phyloP scores from a whole-genome alignment of 2,329 filamentous ascomycete species.

The Verruconis gallopava region DNA sequence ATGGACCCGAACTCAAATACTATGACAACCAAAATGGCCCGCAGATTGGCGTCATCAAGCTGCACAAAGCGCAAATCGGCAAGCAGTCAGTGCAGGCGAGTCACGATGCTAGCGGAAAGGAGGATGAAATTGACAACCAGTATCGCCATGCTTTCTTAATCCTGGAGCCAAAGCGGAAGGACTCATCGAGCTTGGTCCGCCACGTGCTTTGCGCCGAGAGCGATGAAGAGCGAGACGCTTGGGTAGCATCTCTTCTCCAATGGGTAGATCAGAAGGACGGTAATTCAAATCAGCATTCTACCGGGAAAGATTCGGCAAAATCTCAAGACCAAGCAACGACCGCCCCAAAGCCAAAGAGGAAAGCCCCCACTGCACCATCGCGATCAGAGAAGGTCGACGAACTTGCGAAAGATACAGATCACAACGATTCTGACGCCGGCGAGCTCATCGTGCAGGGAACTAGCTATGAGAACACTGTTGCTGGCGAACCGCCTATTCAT shows the following conservation, averaged over 20 bases:
- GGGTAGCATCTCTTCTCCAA: conserved; percentile 80
- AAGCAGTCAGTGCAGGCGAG: conserved; percentile 57
- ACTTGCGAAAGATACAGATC: not conserved
- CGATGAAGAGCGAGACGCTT: conserved; percentile 80
- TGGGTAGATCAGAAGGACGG: conserved; percentile 69
- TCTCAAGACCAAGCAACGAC: not conserved
- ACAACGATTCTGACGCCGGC: not conserved
- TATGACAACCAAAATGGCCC: conserved; percentile 84
- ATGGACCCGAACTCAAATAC: conserved; percentile 67
- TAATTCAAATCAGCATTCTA: conserved; percentile 14
- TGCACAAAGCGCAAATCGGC: conserved; percentile 82
- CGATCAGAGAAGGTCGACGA: not conserved
- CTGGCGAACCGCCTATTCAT: conserved; percentile 43
- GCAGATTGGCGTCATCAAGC: conserved; percentile 85
- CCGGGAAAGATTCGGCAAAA: conserved; percentile 32
- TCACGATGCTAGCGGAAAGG: conserved; percentile 34
- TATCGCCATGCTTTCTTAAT: conserved; percentile 95
- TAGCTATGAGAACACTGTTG: conserved; percentile 44
- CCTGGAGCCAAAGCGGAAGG: conserved; percentile 90
- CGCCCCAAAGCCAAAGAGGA: not conserved
- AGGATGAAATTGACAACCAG: conserved; percentile 78
- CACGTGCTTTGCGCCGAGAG: conserved; percentile 95
- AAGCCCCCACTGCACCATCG: not conserved
- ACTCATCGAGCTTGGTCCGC: conserved; percentile 73
- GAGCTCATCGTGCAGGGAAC: conserved; percentile 5